phyloP scores from a whole-genome alignment of 2,329 filamentous ascomycete genomes.

The Verticillium tricorpus region DNA sequence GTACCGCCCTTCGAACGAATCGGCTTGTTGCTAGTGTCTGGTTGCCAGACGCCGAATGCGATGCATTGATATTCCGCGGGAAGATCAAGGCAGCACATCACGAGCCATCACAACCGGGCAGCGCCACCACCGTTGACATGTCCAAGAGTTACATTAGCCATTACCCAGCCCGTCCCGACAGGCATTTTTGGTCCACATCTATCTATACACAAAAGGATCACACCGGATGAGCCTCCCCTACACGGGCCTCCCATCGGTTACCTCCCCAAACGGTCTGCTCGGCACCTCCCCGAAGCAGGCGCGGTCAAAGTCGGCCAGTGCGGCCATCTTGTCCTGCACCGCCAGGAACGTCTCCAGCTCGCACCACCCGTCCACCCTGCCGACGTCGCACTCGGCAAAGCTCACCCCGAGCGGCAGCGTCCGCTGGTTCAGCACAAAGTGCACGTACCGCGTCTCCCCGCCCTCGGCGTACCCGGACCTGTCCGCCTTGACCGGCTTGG shows the following conservation, averaged over 20 bases:
- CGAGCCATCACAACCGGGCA: too few relatives aligned
- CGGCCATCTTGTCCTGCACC: constrained; percentile 54
- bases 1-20: too few relatives aligned
- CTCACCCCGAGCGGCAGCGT: constrained; percentile 65
- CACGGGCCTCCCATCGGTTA: constrained; percentile 31
- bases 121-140: too few relatives aligned
- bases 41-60: too few relatives aligned
- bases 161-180: too few relatives aligned
- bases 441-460: constrained; percentile 61
- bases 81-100: too few relatives aligned
- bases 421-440: constrained; percentile 70
- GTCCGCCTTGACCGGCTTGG: constrained; percentile 54
- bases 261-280: constrained; percentile 29
- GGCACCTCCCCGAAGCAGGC: constrained; percentile 58
- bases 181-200: too few relatives aligned
- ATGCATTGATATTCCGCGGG: too few relatives aligned
- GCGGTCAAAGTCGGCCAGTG: constrained; percentile 56
- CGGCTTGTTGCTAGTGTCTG: too few relatives aligned
- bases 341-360: constrained; percentile 64
- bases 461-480: constrained; percentile 50
- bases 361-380: constrained; percentile 71
- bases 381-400: constrained; percentile 57
- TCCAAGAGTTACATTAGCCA: too few relatives aligned
- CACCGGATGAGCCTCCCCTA: background rate
- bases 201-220: too few relatives aligned